Conservation (phyloP, 306 rosid species). For the Inga leiocalycina region DNA sequence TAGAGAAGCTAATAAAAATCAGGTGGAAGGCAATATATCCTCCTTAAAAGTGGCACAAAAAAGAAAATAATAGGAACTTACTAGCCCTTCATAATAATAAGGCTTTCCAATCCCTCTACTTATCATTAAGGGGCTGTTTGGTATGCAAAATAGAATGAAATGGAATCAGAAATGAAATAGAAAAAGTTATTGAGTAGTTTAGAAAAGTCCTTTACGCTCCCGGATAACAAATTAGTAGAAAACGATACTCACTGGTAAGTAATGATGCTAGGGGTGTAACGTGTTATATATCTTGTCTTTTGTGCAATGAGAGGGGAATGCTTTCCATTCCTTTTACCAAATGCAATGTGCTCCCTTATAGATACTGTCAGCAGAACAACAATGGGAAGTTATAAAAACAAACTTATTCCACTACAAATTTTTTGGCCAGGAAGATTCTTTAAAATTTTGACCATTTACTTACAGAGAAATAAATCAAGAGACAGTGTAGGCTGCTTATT, state of each 20-base stretch:
- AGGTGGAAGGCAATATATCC: not conserved
- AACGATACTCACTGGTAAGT: not conserved
- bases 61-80: not conserved
- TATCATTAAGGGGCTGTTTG: not conserved
- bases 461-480: not conserved
- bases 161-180: not conserved
- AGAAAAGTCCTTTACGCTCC: not conserved
- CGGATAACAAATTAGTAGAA: not conserved
- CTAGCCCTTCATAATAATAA: not conserved
- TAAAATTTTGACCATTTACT: not conserved
- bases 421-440: not conserved
- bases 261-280: not conserved
- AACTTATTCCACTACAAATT: no score
- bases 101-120: not conserved
- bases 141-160: not conserved
- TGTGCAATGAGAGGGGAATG: not conserved
- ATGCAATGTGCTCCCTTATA: not conserved
- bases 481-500: not conserved
- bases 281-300: not conserved
- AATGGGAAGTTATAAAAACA: not conserved
- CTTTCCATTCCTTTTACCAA: not conserved
- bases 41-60: not conserved
- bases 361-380: not conserved
- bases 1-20: not conserved
- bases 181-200: not conserved